Evolutionary conservation across 2,329 filamentous ascomycete species (phyloP).

Genomic region (Chaetomium sp.): DNA sequence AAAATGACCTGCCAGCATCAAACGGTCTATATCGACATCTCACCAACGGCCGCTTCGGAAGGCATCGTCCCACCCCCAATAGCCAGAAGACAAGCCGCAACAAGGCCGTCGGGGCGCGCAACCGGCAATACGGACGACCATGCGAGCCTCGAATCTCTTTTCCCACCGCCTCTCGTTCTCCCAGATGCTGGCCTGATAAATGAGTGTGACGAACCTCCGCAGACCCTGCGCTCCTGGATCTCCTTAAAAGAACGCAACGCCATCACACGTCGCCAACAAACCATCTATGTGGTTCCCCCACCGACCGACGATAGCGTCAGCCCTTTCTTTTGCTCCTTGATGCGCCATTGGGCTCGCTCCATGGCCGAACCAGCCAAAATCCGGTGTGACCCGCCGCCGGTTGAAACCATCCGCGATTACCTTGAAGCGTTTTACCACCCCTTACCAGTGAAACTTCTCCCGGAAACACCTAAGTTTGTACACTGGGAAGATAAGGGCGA

Average conservation of each 20-base stretch:
- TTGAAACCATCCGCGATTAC: slow-evolving; percentile 32
- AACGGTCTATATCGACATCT: slow-evolving; percentile 26
- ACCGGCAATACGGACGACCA: slow-evolving; percentile 1
- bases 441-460: slow-evolving; percentile 41
- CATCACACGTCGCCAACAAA: slow-evolving; percentile 38
- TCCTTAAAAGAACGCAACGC: slow-evolving; percentile 38
- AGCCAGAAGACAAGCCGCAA: slow-evolving; percentile 21
- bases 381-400: slow-evolving; percentile 19
- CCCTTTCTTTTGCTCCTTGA: slow-evolving; percentile 17
- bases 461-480: slow-evolving; percentile 37
- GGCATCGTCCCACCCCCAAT: slow-evolving; percentile 27
- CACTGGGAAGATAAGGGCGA: slow-evolving; percentile 36
- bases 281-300: slow-evolving; percentile 45
- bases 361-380: slow-evolving; percentile 15
- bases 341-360: slow-evolving; percentile 37
- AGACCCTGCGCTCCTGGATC: slow-evolving; percentile 28
- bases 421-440: slow-evolving; percentile 46
- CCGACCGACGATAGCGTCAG: slow-evolving; percentile 34
- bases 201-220: slow-evolving; percentile 44
- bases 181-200: slow-evolving; percentile 52
- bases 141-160: slow-evolving; percentile 28
- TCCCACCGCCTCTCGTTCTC: slow-evolving; percentile 53
- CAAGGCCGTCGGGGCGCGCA: slow-evolving; percentile 15
- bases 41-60: slow-evolving; percentile 25
- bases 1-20: slow-evolving; percentile 8